Conservation (phyloP, 2,329 filamentous ascomycete species). For the Sclerotinia subarctica region DNA sequence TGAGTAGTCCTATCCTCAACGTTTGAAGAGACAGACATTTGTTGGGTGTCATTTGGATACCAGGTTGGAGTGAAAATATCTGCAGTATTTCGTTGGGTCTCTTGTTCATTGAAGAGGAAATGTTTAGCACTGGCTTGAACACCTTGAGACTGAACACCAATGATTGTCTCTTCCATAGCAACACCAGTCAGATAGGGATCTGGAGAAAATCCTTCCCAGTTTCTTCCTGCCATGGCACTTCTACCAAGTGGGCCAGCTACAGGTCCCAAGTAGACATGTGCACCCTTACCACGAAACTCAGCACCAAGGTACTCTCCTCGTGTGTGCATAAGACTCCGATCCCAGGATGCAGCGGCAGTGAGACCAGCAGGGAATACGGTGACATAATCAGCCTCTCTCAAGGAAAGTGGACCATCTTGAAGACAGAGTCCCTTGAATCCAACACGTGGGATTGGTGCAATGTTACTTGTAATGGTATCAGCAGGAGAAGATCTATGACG, state of each 20-base stretch:
- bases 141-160: slow-evolving; percentile 38
- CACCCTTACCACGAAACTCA: slow-evolving; percentile 71
- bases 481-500: neutral
- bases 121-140: slow-evolving; percentile 41
- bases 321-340: slow-evolving; percentile 56
- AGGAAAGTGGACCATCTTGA: slow-evolving; percentile 54
- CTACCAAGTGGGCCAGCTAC: slow-evolving; percentile 49
- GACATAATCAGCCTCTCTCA: slow-evolving; percentile 67
- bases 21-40: slow-evolving; percentile 62
- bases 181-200: slow-evolving; percentile 40
- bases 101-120: slow-evolving; percentile 53
- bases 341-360: slow-evolving; percentile 66
- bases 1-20: slow-evolving; percentile 69
- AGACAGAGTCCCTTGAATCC: slow-evolving; percentile 34
- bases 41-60: slow-evolving; percentile 15
- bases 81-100: slow-evolving; percentile 40
- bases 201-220: slow-evolving; percentile 37
- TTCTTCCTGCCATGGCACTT: slow-evolving; percentile 47
- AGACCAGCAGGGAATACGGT: slow-evolving; percentile 68
- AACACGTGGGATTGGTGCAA: slow-evolving; percentile 28
- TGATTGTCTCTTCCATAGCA: slow-evolving; percentile 38
- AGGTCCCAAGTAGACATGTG: slow-evolving; percentile 64
- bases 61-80: slow-evolving; percentile 3
- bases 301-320: slow-evolving; percentile 46
- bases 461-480: slow-evolving; percentile 28